Conservation (phyloP, 495 filamentous ascomycete genomes). For the Aspergillus indologenus region DNA sequence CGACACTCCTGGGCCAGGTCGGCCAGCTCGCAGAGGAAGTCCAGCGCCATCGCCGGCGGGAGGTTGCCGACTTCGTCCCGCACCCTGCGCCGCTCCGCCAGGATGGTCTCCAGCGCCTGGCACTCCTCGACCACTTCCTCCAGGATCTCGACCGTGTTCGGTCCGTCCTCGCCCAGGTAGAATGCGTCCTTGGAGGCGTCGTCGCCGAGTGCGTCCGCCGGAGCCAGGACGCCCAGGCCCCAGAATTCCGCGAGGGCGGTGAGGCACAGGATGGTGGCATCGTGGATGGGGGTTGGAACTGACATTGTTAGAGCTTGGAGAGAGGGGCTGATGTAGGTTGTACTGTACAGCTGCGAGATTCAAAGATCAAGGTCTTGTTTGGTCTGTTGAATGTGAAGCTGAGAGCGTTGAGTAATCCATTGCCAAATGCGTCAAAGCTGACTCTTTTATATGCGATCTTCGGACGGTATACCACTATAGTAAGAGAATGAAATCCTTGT, state of each 20-base stretch:
- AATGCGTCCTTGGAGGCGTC: not conserved
- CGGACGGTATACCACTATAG: too few relatives aligned
- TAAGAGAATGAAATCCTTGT: too few relatives aligned
- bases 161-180: not conserved
- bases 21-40: not conserved
- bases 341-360: too few relatives aligned
- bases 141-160: not conserved
- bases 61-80: not conserved
- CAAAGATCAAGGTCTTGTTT: too few relatives aligned
- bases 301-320: not conserved
- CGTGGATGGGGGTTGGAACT: not conserved
- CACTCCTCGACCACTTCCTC: not conserved
- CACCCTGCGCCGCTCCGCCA: not conserved
- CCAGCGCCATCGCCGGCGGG: not conserved
- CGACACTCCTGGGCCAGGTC: not conserved
- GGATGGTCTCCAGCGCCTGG: not conserved
- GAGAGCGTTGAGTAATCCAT: too few relatives aligned
- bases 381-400: too few relatives aligned
- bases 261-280: not conserved
- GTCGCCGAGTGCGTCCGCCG: not conserved
- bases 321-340: too few relatives aligned
- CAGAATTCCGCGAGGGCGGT: not conserved
- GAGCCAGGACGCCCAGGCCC: not conserved
- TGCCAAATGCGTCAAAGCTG: too few relatives aligned
- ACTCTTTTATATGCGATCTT: too few relatives aligned